Base-by-base conservation (phyloP, 2,329 filamentous ascomycete species). In the Macrophomina tecta region DNA sequence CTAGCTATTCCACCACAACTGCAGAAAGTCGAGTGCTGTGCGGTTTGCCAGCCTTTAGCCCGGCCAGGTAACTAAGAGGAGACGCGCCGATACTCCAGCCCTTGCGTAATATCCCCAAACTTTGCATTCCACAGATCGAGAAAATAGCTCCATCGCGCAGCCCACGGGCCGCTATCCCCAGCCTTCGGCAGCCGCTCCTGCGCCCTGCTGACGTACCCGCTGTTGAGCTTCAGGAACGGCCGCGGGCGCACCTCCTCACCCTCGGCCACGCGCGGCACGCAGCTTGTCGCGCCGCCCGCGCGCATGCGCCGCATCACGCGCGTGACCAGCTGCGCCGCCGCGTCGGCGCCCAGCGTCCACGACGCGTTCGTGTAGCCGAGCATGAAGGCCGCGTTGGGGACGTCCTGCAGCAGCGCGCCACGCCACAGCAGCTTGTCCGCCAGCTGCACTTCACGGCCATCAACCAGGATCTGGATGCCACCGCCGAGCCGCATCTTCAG, bases 281-380 rank as follows among this genome's bases (percentile, higher is more conserved):
- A 18, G 18, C 18, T 18, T 18, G 18, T 18, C 18, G 18, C 18
- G 18, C 18, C 18, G 18, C 18, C 18, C 18, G 18, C 18, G 18
- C 18, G 18, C 18, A 18, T 18, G 18, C 18, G 18, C 18, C 18
- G 18, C 18, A 18, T 18, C 4, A 90, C 73, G 0, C 87, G 80
- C 0, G 81, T 78, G 5, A 85, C 77, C 1, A 87, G 78, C 32
- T 78, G 77, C 0, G 82, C 81, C 1, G 84, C 83, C 0, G 81
- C 82, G 67, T 91, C 88, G 0, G 84, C 83, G 1, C 87, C 87
- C 0, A 89, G 79, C 0, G 88, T 90, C 88, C 89, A 91, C 0
- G 84, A 82, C 0, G 83, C 83, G 46, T 87, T 84, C 28, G 82
- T 18, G 18, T 18, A 18, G 18, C 18, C 18, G 18, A 18, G 18